Evolutionary conservation across 768 basidiomycete species (phyloP), one percentile per base, ranked within the genome.

Genomic region (Floccularia luteovirens): DNA sequence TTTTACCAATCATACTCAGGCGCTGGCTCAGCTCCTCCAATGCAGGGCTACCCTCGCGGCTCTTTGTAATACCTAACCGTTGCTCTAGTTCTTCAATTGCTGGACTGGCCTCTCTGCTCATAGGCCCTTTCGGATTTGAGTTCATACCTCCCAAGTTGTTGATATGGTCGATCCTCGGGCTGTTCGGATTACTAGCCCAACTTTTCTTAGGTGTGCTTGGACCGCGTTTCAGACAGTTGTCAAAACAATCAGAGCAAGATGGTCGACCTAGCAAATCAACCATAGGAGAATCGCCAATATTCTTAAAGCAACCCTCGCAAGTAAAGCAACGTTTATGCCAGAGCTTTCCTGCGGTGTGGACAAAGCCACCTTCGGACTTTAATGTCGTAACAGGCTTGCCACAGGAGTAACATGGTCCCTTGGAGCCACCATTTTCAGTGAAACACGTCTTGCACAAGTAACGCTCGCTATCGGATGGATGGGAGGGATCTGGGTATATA

Each of bases 301-400:
- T 73, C 60, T 76, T 83, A 56, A 63, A 69, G 53, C 89, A 91
- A 4, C 75, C 78, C 12, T 72, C 66, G 52, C 89, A 91, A 46
- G 67, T 68, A 61, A 90, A 91, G 56, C 89, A 91, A 33, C 64
- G 69, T 57, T 82, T 86, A 53, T 91, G 89, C 88, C 89, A 91
- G 47, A 79, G 74, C 31, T 71, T 71, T 31, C 75, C 77, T 4
- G 73, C 71, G 4, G 75, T 77, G 54, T 89, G 79, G 31, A 91
- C 68, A 46, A 82, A 90, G 3, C 75, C 77, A 2, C 89, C 89
- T 59, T 90, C 88, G 2, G 74, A 70, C 54, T 80, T 86, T 31
- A 90, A 64, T 14, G 77, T 74, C 16, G 89, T 69, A 16, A 91
- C 88, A 4, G 86, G 74, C 35, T 80, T 74, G 31, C 66, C 61